These are phyloP conservation scores for Populus hybrid DNA, from an alignment of 441 rosid species.

Conservation along the genomic window DNA sequence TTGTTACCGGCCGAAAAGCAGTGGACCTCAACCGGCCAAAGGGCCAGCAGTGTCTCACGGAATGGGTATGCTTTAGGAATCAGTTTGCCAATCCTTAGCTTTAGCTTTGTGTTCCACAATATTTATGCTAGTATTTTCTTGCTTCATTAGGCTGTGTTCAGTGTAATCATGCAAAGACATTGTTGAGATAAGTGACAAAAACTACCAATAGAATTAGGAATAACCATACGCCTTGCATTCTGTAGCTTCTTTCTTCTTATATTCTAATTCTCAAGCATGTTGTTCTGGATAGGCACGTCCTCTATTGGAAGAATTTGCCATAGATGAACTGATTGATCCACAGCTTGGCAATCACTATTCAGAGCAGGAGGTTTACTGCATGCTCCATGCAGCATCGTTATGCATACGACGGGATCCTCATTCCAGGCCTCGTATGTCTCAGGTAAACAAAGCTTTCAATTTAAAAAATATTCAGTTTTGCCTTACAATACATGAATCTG, in stretches of 20 bases:
- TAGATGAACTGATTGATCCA: slow-evolving; percentile 77
- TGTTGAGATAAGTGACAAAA: background rate
- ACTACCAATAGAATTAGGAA: background rate
- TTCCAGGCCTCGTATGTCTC: slow-evolving; percentile 94
- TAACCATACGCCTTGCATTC: background rate
- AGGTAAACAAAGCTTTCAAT: slow-evolving; percentile 42
- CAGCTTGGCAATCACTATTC: slow-evolving; percentile 50
- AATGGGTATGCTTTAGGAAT: slow-evolving; percentile 66
- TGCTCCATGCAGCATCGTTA: slow-evolving; percentile 90
- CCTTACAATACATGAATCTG: background rate
- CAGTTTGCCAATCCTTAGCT: background rate
- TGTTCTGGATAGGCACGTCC: slow-evolving; percentile 78
- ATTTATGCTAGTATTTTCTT: background rate
- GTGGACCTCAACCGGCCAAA: slow-evolving; percentile 87
- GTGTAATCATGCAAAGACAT: background rate
- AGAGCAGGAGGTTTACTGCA: slow-evolving; percentile 74
- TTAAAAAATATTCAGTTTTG: background rate
- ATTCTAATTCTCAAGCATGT: slow-evolving; percentile 14
- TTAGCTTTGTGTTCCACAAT: background rate
- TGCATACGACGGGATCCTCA: slow-evolving; percentile 89
- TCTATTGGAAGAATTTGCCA: slow-evolving; percentile 70
- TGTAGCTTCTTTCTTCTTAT: background rate
- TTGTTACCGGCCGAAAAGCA: slow-evolving; percentile 94
- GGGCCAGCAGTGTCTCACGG: slow-evolving; percentile 96
- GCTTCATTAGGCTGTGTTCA: background rate